These are phyloP conservation scores for Heterobasidion occidentale DNA, from an alignment of 1,284 basidiomycete genomes.

Conservation along the genomic window DNA sequence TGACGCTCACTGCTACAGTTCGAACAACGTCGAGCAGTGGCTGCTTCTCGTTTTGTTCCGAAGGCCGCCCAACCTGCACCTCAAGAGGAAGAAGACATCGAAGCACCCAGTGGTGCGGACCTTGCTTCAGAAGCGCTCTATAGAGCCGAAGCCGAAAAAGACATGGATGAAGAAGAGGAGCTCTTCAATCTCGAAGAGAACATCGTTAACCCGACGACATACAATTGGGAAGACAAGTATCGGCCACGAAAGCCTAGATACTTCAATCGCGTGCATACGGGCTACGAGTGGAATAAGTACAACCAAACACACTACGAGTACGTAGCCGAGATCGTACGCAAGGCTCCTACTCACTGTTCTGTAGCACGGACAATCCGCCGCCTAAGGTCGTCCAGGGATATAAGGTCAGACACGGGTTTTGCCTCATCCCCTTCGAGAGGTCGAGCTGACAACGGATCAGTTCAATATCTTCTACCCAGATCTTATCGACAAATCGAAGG, in stretches of 20 bases:
- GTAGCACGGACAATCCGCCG: conserved; percentile 88
- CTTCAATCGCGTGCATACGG: conserved; percentile 99
- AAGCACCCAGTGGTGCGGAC: conserved; percentile 63
- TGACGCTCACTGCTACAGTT: conserved; percentile 37
- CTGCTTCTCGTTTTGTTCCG: conserved; percentile 79
- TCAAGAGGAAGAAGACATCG: conserved; percentile 40
- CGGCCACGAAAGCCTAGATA: conserved; percentile 97
- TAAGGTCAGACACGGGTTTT: conserved; percentile 49
- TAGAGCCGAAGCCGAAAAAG: conserved; percentile 82
- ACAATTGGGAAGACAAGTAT: conserved; percentile 99
- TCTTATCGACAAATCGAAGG: conserved; percentile 93
- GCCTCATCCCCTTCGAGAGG: background rate
- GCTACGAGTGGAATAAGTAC: conserved; percentile 99
- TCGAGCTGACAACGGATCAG: conserved; percentile 24
- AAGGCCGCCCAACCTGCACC: conserved; percentile 50
- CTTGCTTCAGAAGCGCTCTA: conserved; percentile 81
- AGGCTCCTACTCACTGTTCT: conserved; percentile 5
- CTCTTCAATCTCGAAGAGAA: conserved; percentile 88
- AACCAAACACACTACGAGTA: conserved; percentile 99
- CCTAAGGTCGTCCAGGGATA: conserved; percentile 98
- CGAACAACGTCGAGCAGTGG: conserved; percentile 68
- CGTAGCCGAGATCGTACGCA: conserved; percentile 22
- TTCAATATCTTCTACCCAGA: conserved; percentile 96
- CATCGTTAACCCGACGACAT: conserved; percentile 73
- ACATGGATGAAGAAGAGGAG: conserved; percentile 94